Evolutionary conservation across 106 monocot species (phyloP).

Genomic region (Iris macrosiphon): DNA sequence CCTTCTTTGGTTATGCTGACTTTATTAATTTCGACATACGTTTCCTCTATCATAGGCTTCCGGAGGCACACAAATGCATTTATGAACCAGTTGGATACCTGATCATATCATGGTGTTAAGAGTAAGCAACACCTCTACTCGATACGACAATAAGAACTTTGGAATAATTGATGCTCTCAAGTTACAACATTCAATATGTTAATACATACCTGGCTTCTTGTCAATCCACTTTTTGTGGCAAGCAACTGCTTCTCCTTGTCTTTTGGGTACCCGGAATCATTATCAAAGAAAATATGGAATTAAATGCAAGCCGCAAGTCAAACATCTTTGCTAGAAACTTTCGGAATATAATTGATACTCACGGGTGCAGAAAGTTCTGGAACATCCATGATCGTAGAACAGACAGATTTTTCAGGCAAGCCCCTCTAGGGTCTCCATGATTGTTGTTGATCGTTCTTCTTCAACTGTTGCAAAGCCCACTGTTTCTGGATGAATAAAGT

Average conservation of each 20-base stretch:
- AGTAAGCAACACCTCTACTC: too few relatives aligned
- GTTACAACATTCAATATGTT: not conserved
- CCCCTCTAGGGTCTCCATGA: conserved; percentile 79
- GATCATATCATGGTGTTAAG: conserved; percentile 6
- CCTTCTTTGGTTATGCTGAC: conserved; percentile 31
- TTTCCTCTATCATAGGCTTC: conserved; percentile 90
- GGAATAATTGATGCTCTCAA: not conserved
- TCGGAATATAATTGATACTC: conserved; percentile 23
- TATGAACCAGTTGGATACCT: conserved; percentile 90
- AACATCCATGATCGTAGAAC: conserved; percentile 82
- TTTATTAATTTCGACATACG: conserved; percentile 57
- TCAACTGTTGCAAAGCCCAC: conserved; percentile 78
- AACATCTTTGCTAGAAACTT: too few relatives aligned
- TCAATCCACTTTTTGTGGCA: conserved; percentile 70
- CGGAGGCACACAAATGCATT: conserved; percentile 77
- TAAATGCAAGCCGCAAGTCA: too few relatives aligned
- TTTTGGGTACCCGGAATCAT: conserved; percentile 67
- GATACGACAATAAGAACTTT: too few relatives aligned
- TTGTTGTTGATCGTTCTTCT: conserved; percentile 53
- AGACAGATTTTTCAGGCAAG: conserved; percentile 77
- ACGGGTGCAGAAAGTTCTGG: conserved; percentile 81
- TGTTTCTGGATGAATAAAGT: conserved; percentile 66
- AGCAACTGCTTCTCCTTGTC: conserved; percentile 76
- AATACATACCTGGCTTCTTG: conserved; percentile 72
- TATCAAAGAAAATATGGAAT: too few relatives aligned